A percentile compares a stretch with the other conserved stretches of the same genome.
phyloP scores from a whole-genome alignment of 805 yeast species.

The Kazachstania viticola region DNA sequence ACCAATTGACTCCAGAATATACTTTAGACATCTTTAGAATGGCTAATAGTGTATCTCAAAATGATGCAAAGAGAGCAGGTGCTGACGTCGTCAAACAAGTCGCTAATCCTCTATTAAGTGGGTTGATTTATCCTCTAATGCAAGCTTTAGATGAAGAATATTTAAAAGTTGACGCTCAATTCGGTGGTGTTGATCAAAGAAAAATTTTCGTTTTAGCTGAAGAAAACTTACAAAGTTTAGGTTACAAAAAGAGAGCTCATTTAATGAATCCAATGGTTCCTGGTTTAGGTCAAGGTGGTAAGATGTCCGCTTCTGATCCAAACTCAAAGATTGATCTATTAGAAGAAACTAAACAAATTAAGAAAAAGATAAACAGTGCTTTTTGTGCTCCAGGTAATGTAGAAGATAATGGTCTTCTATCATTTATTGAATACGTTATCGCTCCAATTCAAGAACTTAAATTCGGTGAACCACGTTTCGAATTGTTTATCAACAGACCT shows the following conservation, averaged over 20 bases:
- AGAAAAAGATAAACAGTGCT: conserved; percentile 85
- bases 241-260: conserved; percentile 96
- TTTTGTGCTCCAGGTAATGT: conserved; percentile 92
- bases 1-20: conserved; percentile 68
- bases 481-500: conserved; percentile 75
- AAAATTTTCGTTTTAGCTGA: conserved; percentile 95
- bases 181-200: conserved; percentile 98
- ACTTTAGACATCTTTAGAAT: conserved; percentile 83
- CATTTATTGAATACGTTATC: conserved; percentile 75
- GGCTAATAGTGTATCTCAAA: conserved; percentile 77
- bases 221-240: conserved; percentile 75
- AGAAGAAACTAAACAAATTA: conserved; percentile 79
- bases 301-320: conserved; percentile 98
- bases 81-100: conserved; percentile 99
- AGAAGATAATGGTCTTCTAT: conserved; percentile 79
- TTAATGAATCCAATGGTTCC: conserved; percentile 99
- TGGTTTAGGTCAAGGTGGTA: conserved; percentile 92
- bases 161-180: conserved; percentile 82
- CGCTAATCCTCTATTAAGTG: conserved; percentile 82
- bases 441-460: conserved; percentile 79
- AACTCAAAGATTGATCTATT: conserved; percentile 90
- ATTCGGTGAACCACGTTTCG: conserved; percentile 43
- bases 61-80: conserved; percentile 97
- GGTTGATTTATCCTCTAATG: conserved; percentile 95
- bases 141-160: conserved; percentile 95